Evolutionary conservation across 345 rosid genomes (phyloP), one percentile per base, ranked within the genome.

Genomic region (Eucalyptus curtisii): DNA sequence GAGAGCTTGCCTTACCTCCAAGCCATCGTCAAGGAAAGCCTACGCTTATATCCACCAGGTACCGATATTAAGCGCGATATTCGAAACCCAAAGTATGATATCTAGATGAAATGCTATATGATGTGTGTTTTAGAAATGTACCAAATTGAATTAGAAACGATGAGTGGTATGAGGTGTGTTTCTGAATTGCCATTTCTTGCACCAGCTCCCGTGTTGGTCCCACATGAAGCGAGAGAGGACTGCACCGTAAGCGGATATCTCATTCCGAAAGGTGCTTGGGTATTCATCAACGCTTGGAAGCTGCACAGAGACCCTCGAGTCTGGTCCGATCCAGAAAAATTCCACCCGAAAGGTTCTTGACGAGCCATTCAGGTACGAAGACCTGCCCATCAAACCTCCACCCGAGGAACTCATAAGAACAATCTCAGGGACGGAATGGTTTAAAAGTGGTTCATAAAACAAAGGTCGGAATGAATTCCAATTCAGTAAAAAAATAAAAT

Each of bases 11-110:
- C 89, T 13, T 94, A 92, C 90, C 84, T 95, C 87, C 94, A 91
- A 89, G 95, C 95, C 87, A 90, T 94, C 19, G 88, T 96, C 52
- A 96, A 95, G 68, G 98, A 96, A 90, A 91, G 95, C 42, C 88
- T 91, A 7, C 92, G 96, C 4, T 88, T 95, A 13, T 89, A 94
- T 88, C 95, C 94, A 20, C 94, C 95, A 10, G 94, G 93, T 40
- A 48, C 1, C 2, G 8, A 9, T 50, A 40, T 86, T 50, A 16
- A 50, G 7, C 6, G 42, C 6, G 4, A 19, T 9, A n/a, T 66
- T 66, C 11, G 3, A 66, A 31, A 4, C 22, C 33, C 20, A 4
- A 22, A 27, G 86, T 49, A 47, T 27, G 57, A 52, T 19, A 48
- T 85, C 17, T 33, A 85, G 6, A 45, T 47, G 52, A 12, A 14